These are phyloP conservation scores for Rhizophora apiculata DNA, from an alignment of 345 rosid genomes.

Conservation along the genomic window DNA sequence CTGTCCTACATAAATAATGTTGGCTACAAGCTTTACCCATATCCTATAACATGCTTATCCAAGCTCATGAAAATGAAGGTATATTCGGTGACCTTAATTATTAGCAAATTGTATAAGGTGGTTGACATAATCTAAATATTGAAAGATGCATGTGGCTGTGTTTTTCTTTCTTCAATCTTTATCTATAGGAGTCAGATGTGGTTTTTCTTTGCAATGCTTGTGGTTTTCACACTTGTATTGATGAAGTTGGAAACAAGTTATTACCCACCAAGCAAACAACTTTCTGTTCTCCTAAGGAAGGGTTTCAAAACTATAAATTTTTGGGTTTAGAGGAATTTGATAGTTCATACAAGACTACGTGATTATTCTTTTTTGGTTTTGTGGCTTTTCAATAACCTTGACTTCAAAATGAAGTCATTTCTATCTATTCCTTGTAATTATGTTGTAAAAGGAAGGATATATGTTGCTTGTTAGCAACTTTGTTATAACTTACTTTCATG, in stretches of 20 bases:
- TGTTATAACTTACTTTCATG: no score
- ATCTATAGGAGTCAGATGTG: conserved; percentile 57
- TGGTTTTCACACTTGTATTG: conserved; percentile 58
- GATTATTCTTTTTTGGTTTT: no score
- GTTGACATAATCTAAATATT: neutral
- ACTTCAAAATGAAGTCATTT: no score
- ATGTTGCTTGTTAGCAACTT: no score
- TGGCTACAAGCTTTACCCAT: conserved; percentile 93
- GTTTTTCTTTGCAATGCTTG: conserved; percentile 70
- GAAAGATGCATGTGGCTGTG: conserved; percentile 5
- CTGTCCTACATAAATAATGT: conserved; percentile 61
- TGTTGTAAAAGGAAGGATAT: no score
- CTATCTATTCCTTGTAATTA: no score
- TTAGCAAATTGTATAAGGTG: neutral
- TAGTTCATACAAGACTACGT: conserved; percentile 5
- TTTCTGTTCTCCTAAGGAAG: conserved; percentile 48
- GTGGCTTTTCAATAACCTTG: no score
- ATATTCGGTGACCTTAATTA: neutral
- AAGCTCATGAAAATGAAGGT: conserved; percentile 74
- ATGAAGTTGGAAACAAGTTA: conserved; percentile 50
- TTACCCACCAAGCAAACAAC: conserved; percentile 67
- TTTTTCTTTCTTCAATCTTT: neutral
- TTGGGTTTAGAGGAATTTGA: conserved; percentile 36
- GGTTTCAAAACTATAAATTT: conserved; percentile 40
- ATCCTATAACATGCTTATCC: conserved; percentile 59